Conservation (phyloP, 768 basidiomycete species). For the Russula emetica region DNA sequence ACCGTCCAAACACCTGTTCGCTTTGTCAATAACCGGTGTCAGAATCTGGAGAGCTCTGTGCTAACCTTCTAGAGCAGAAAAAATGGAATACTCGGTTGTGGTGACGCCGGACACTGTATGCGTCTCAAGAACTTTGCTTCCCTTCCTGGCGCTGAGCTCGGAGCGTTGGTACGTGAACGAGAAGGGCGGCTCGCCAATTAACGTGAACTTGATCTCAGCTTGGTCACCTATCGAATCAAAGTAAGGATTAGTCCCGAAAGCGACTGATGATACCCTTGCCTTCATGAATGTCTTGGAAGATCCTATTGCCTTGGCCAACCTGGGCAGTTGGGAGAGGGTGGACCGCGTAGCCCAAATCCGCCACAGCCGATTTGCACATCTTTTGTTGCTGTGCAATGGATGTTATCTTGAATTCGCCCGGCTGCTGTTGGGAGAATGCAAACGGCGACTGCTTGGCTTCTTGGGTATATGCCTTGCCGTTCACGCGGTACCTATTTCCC, state of each 20-base stretch:
- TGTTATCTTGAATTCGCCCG: slow-evolving; percentile 79
- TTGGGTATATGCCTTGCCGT: slow-evolving; percentile 67
- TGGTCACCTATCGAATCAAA: slow-evolving; percentile 60
- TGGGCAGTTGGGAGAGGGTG: slow-evolving; percentile 85
- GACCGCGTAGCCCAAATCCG: slow-evolving; percentile 67
- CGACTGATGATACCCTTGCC: slow-evolving; percentile 42
- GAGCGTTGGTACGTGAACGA: slow-evolving; percentile 92
- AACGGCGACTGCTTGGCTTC: slow-evolving; percentile 79
- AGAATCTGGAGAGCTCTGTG: slow-evolving; percentile 19
- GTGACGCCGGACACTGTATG: slow-evolving; percentile 82
- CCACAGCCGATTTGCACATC: slow-evolving; percentile 80
- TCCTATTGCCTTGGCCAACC: slow-evolving; percentile 78
- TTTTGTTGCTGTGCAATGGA: slow-evolving; percentile 92
- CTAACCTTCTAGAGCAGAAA: slow-evolving; percentile 84
- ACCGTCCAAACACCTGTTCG: slow-evolving; percentile 82
- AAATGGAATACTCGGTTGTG: slow-evolving; percentile 79
- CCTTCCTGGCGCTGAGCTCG: slow-evolving; percentile 64
- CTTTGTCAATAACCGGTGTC: slow-evolving; percentile 9
- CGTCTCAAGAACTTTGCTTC: slow-evolving; percentile 81
- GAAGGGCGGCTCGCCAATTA: slow-evolving; percentile 91
- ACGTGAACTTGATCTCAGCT: slow-evolving; percentile 87
- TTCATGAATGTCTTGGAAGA: slow-evolving; percentile 85
- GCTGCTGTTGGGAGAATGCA: slow-evolving; percentile 73
- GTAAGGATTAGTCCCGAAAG: background rate
- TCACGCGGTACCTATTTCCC: slow-evolving; percentile 67